phyloP scores from a whole-genome alignment of 257 asterid species.

The Fraxinus anomala region DNA sequence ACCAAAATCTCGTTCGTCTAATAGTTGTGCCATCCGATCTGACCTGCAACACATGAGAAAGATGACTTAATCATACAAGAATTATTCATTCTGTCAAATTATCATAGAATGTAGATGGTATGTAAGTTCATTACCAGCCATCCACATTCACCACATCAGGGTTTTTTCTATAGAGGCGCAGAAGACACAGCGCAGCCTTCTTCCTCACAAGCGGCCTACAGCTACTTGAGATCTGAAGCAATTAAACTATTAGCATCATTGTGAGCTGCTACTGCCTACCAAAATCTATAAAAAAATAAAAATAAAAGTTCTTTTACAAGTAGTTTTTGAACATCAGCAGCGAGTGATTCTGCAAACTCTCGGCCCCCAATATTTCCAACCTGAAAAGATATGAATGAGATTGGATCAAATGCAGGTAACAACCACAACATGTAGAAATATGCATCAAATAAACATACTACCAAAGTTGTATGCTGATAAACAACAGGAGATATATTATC shows the following conservation, averaged over 20 bases:
- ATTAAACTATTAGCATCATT: conserved; percentile 33
- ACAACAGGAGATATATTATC: conserved; percentile 19
- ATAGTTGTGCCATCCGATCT: conserved; percentile 91
- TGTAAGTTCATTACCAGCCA: conserved; percentile 67
- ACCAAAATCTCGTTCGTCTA: conserved; percentile 99
- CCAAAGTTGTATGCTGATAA: background rate
- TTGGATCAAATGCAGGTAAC: conserved; percentile 23
- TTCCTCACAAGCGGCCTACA: conserved; percentile 98
- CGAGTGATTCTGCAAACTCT: conserved; percentile 96
- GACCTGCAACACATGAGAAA: conserved; percentile 63
- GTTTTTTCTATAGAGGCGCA: conserved; percentile 90
- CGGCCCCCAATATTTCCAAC: conserved; percentile 99
- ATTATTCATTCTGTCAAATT: conserved; percentile 10
- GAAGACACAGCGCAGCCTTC: conserved; percentile 96
- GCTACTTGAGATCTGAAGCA: conserved; percentile 88
- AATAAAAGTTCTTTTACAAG: conserved; percentile 64
- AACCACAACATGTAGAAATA: background rate
- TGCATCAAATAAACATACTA: conserved; percentile 13
- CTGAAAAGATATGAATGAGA: conserved; percentile 44
- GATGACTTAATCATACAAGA: conserved; percentile 9
- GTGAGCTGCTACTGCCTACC: conserved; percentile 18
- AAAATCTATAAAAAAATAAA: background rate
- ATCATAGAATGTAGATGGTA: conserved; percentile 21
- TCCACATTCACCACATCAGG: conserved; percentile 97
- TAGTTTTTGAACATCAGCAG: conserved; percentile 99